A percentile compares a stretch with the other conserved stretches of the same genome.
Evolutionary conservation across 495 filamentous ascomycete species (phyloP).

Genomic region (Aspergillus panamensis): DNA sequence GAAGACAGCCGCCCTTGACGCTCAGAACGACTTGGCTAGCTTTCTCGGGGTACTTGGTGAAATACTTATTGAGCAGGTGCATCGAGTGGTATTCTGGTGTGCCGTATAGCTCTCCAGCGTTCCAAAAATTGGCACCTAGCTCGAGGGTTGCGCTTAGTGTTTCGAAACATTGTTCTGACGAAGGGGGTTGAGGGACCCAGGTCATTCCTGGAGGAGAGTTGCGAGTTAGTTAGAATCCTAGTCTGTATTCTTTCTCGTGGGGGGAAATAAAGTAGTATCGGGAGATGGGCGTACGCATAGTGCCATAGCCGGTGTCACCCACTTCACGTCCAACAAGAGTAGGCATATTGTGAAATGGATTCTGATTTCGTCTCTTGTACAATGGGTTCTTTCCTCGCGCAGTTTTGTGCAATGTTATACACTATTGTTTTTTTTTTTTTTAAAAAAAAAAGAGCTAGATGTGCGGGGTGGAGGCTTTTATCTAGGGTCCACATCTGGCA

Average conservation of each 20-base stretch:
- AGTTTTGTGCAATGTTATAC: too few species aligned
- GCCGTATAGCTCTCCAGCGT: slow-evolving; percentile 79
- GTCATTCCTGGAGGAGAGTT: slow-evolving; percentile 79
- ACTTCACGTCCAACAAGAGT: slow-evolving; percentile 41
- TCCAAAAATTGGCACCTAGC: slow-evolving; percentile 73
- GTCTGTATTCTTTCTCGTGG: not conserved
- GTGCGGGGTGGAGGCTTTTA: too few species aligned
- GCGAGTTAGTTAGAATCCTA: not conserved
- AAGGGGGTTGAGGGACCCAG: slow-evolving; percentile 58
- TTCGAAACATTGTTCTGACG: slow-evolving; percentile 61
- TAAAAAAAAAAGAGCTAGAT: too few species aligned
- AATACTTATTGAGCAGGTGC: slow-evolving; percentile 57
- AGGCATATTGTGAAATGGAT: slow-evolving; percentile 32
- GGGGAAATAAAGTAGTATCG: not conserved
- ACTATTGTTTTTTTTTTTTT: too few species aligned
- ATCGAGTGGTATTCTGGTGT: slow-evolving; percentile 62
- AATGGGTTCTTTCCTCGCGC: too few species aligned
- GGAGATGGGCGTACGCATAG: slow-evolving; percentile 41
- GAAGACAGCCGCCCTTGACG: slow-evolving; percentile 54
- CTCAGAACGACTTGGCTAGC: slow-evolving; percentile 57
- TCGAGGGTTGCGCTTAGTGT: slow-evolving; percentile 63
- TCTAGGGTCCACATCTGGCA: too few species aligned
- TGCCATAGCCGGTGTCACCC: slow-evolving; percentile 46
- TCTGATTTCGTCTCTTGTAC: not conserved
- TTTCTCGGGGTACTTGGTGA: slow-evolving; percentile 57